phyloP scores from a whole-genome alignment of 2,329 filamentous ascomycete species.

The Beauveria caledonica region DNA sequence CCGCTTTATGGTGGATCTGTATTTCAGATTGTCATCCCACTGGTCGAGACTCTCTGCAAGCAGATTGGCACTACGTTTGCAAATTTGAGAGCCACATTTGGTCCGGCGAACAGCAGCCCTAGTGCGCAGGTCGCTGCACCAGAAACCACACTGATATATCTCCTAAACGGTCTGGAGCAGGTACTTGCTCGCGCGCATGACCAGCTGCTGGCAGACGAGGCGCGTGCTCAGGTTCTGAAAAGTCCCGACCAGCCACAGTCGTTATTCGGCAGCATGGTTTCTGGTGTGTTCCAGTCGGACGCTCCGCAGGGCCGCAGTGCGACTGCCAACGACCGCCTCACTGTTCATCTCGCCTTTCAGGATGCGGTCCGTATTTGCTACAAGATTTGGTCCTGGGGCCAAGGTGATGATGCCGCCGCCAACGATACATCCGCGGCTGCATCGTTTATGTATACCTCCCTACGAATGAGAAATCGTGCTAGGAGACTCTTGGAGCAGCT shows the following conservation, averaged over 20 bases:
- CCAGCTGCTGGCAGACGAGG: slow-evolving; percentile 68
- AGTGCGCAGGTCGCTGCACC: slow-evolving; percentile 31
- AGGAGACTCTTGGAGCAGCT: slow-evolving; percentile 84
- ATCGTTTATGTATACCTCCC: slow-evolving; percentile 83
- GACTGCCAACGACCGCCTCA: slow-evolving; percentile 88
- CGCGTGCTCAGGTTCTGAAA: slow-evolving; percentile 59
- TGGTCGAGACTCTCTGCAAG: slow-evolving; percentile 81
- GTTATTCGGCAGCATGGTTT: slow-evolving; percentile 92
- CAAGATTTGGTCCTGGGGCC: slow-evolving; percentile 90
- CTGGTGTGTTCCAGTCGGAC: slow-evolving; percentile 79
- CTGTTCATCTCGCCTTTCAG: slow-evolving; percentile 91
- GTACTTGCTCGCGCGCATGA: slow-evolving; percentile 83
- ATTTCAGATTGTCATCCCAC: slow-evolving; percentile 81
- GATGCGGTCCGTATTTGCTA: slow-evolving; percentile 91
- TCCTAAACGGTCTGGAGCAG: slow-evolving; percentile 89
- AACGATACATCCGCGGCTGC: slow-evolving; percentile 63
- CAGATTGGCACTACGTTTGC: slow-evolving; percentile 68
- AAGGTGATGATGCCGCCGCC: slow-evolving; percentile 46
- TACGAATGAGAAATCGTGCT: slow-evolving; percentile 84
- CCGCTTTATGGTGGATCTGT: slow-evolving; percentile 77
- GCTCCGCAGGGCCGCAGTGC: slow-evolving; percentile 66
- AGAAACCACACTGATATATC: slow-evolving; percentile 69
- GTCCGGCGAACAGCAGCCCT: slow-evolving; percentile 18
- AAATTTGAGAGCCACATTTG: slow-evolving; percentile 59
- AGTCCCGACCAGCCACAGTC: slow-evolving; percentile 75